These are phyloP conservation scores for Lepiota brunneoincarnata DNA, from an alignment of 768 basidiomycete species.

Conservation along the genomic window DNA sequence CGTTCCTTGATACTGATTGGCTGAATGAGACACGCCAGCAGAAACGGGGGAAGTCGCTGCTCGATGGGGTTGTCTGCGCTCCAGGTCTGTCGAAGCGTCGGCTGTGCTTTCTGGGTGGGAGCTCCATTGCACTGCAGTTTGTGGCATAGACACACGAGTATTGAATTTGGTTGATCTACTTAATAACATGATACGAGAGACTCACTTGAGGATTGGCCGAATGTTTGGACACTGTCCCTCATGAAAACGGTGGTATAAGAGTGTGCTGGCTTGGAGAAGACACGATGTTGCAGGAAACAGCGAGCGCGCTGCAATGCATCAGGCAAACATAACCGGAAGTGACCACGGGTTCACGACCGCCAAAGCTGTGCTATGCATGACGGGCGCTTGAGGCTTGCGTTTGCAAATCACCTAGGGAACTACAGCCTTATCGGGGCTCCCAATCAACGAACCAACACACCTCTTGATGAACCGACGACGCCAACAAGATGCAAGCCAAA, in stretches of 20 bases:
- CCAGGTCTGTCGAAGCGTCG: neutral
- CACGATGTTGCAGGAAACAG: neutral
- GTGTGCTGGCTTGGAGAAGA: neutral
- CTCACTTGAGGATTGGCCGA: constrained; percentile 1
- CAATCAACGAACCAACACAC: neutral
- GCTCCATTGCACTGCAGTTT: constrained; percentile 1
- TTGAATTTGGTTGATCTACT: neutral
- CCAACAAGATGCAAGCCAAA: neutral
- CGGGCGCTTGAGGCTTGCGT: neutral
- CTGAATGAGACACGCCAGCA: neutral
- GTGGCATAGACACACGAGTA: neutral
- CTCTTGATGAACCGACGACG: neutral
- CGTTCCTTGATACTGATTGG: constrained; percentile 9
- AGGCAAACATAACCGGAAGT: constrained; percentile 1
- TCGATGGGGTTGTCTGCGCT: constrained; percentile 10
- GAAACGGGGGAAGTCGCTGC: constrained; percentile 11
- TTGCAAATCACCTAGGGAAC: neutral
- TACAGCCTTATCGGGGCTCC: neutral
- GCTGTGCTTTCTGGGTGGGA: neutral
- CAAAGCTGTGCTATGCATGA: neutral
- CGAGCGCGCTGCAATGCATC: neutral
- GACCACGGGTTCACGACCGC: constrained; percentile 4
- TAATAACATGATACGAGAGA: neutral
- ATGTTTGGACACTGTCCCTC: constrained; percentile 2
- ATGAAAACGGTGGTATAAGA: neutral